phyloP scores from a whole-genome alignment of 305 asterid species.

The Galium porrigens region DNA sequence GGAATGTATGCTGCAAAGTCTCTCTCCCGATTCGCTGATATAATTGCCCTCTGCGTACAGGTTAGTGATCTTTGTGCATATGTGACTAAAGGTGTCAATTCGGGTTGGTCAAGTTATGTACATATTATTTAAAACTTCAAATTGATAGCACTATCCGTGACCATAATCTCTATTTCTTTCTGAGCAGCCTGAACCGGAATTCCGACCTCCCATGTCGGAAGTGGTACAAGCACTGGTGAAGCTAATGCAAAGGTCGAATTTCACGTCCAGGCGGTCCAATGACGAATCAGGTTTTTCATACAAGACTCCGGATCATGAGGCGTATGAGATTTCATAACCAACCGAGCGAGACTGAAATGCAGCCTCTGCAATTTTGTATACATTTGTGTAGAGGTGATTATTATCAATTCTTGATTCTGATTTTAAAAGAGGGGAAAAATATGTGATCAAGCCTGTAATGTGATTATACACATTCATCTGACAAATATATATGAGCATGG shows the following conservation, averaged over 20 bases:
- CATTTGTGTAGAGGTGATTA: constrained; percentile 28
- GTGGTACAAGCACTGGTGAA: constrained; percentile 93
- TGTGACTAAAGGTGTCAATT: not conserved
- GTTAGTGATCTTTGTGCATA: constrained; percentile 11
- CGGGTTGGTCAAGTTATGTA: too few relatives aligned
- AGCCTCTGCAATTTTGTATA: constrained; percentile 40
- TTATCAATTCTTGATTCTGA: not conserved
- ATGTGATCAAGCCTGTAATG: not conserved
- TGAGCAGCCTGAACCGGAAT: constrained; percentile 91
- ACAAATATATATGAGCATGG: not conserved
- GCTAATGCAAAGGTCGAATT: constrained; percentile 79
- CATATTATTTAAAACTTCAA: too few relatives aligned
- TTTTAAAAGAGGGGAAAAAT: not conserved
- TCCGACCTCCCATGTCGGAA: constrained; percentile 95
- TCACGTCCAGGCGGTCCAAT: constrained; percentile 45
- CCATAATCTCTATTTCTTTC: not conserved
- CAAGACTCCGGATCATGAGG: constrained; percentile 62
- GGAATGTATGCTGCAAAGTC: constrained; percentile 99
- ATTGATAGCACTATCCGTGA: not conserved
- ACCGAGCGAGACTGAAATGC: not conserved
- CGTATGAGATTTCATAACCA: constrained; percentile 37
- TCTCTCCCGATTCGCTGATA: constrained; percentile 84
- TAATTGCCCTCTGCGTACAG: constrained; percentile 92
- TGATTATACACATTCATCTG: not conserved
- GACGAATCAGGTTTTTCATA: constrained; percentile 63